Conservation (phyloP, 2,329 filamentous ascomycete genomes). For the Cryphonectria nitschkei region DNA sequence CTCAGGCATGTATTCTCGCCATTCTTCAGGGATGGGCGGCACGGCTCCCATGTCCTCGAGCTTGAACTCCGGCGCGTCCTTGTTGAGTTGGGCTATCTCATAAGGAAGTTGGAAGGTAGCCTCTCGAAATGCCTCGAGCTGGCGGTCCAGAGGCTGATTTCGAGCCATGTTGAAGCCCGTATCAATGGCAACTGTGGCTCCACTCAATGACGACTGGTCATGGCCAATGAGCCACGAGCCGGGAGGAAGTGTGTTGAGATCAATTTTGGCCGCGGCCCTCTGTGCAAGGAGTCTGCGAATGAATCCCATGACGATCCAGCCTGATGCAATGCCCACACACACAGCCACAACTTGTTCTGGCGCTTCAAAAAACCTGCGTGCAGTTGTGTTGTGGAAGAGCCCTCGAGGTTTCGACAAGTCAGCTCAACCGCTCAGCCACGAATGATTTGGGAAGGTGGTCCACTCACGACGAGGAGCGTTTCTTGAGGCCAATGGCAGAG, state of each 20-base stretch:
- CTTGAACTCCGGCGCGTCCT: neutral
- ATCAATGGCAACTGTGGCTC: neutral
- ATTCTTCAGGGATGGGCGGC: neutral
- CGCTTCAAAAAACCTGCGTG: neutral
- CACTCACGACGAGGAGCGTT: neutral
- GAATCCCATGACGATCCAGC: neutral
- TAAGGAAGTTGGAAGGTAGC: constrained; percentile 17
- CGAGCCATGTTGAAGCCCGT: constrained; percentile 14
- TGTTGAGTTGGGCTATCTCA: constrained; percentile 18
- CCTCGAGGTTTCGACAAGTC: neutral
- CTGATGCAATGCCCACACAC: neutral
- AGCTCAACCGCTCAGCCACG: neutral
- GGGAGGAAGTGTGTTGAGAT: neutral
- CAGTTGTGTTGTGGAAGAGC: constrained; percentile 15
- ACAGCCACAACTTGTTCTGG: neutral
- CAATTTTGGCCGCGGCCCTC: neutral
- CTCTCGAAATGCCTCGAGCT: neutral
- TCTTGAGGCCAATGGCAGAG: neutral
- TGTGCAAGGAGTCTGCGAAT: neutral
- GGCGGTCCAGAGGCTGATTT: neutral
- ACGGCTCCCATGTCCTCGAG: constrained; percentile 6
- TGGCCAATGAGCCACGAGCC: neutral
- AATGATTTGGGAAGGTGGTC: neutral
- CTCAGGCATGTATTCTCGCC: neutral
- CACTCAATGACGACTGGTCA: neutral